Evolutionary conservation across 1,139 yeast genomes (phyloP), one percentile per base, ranked within the genome.

Genomic region (Kurtzmaniella quercitrusa): DNA sequence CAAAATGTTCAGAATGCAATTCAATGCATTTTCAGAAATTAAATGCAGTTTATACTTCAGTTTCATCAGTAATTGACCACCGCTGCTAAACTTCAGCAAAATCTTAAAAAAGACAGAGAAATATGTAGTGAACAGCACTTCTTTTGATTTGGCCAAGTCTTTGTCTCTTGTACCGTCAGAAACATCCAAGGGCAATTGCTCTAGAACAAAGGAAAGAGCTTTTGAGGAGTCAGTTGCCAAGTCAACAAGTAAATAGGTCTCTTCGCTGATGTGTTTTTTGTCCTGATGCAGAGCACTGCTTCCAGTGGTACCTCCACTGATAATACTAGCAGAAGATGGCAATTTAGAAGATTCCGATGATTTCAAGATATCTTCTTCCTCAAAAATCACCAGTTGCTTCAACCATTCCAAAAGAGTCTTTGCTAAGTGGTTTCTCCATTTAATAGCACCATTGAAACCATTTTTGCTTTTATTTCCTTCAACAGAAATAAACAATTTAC

Each of bases 101-200:
- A 87, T 81, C 55, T 85, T 81, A 54, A 86, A 73, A 45, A 88
- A 78, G 23, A 87, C 65, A 38, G 84, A 81, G 60, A 88, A 88
- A 54, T 83, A 84, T 49, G 81, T 81, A 3, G 85, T 82, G 61
- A 88, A 88, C 2, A 80, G 73, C 43, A 83, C 76, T 37, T 81
- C 79, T 51, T 81, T 84, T 19, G 85, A 77, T 49, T 78, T 74
- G 23, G 70, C 65, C 34, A 79, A 56, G 49, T 84, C 89, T 36
- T 68, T 68, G 46, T 79, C 85, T 44, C 75, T 72, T 2, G 77
- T 68, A 3, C 82, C 82, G 25, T 78, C 82, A 1, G 85, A 82
- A 1, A 82, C 75, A 49, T 83, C 90, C 38, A 85, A 59, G 2
- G 82, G 74, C 37, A 83, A 60, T 17, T 74, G 71, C 40, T 77